A percentile compares a stretch with the other conserved stretches of the same genome.
These are phyloP conservation scores for Mesembryanthemum crystallinum DNA, from an alignment of 148 eudicot species.

Conservation along the genomic window DNA sequence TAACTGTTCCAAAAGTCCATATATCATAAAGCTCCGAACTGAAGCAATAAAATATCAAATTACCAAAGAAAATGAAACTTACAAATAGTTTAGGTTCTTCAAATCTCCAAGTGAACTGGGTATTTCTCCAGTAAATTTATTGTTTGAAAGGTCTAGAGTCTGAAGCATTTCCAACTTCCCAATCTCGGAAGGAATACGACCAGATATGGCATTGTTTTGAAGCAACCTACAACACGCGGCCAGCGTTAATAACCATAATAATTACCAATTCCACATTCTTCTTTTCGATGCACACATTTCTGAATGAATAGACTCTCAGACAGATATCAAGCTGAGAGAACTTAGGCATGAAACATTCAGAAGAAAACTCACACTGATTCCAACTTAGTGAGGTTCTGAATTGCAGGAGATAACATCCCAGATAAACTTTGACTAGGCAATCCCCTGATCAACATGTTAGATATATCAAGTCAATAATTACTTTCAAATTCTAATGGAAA, in stretches of 20 bases:
- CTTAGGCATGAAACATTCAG: not conserved
- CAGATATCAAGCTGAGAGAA: too few relatives aligned
- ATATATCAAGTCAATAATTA: not conserved
- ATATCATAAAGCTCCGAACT: not conserved
- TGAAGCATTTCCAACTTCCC: conserved; percentile 75
- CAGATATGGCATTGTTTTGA: conserved; percentile 75
- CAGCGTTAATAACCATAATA: conserved; percentile 2
- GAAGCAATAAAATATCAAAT: not conserved
- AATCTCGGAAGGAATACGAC: conserved; percentile 63
- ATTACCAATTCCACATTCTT: conserved; percentile 4
- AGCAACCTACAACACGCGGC: conserved; percentile 46
- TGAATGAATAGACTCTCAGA: not conserved
- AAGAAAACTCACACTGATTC: conserved; percentile 65
- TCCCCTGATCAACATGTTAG: conserved; percentile 50
- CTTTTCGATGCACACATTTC: not conserved
- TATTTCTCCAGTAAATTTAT: conserved; percentile 55
- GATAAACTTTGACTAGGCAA: conserved; percentile 80
- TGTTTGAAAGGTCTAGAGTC: conserved; percentile 82
- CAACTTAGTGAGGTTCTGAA: conserved; percentile 76
- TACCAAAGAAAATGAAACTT: conserved; percentile 34
- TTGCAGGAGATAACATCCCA: conserved; percentile 72
- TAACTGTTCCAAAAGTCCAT: not conserved
- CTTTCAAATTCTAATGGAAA: not conserved
- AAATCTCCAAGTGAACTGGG: conserved; percentile 67
- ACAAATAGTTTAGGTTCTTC: conserved; percentile 71